Evolutionary conservation across 257 asterid species (phyloP).

Genomic region (Lycium ferocissimum): DNA sequence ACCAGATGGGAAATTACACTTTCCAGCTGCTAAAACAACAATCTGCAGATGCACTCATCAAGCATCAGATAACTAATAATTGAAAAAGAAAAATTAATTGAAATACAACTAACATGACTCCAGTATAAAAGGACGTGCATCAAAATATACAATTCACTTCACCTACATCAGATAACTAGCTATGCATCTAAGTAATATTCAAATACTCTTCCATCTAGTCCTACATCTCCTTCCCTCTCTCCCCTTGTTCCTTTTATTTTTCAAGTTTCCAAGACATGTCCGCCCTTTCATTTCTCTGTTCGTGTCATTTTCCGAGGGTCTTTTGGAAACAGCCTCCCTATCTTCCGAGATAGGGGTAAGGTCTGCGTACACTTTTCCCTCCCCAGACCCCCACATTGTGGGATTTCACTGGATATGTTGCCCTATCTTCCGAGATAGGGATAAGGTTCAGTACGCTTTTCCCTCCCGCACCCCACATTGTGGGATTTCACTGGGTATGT

Average conservation of each 20-base stretch:
- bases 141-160: neutral
- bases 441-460: no score
- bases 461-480: no score
- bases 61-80: slow-evolving; percentile 22
- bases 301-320: neutral
- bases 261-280: neutral
- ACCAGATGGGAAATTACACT: neutral
- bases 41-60: slow-evolving; percentile 24
- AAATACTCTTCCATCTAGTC: neutral
- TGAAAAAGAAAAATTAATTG: neutral
- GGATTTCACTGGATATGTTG: no score
- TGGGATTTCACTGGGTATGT: no score
- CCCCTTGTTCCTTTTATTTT: slow-evolving; percentile 8
- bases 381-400: no score
- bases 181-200: neutral
- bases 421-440: no score
- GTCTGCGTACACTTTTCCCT: no score
- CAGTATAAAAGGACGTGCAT: neutral
- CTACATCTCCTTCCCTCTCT: neutral
- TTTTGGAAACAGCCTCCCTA: no score
- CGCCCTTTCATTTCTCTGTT: neutral
- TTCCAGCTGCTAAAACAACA: neutral
- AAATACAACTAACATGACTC: slow-evolving; percentile 5
- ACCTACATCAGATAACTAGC: slow-evolving; percentile 13
- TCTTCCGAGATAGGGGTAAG: no score